Percentiles rank a stretch among this genome's conserved stretches.
Evolutionary conservation across 495 filamentous ascomycete genomes (phyloP).

Genomic region (Acidomyces sp.): DNA sequence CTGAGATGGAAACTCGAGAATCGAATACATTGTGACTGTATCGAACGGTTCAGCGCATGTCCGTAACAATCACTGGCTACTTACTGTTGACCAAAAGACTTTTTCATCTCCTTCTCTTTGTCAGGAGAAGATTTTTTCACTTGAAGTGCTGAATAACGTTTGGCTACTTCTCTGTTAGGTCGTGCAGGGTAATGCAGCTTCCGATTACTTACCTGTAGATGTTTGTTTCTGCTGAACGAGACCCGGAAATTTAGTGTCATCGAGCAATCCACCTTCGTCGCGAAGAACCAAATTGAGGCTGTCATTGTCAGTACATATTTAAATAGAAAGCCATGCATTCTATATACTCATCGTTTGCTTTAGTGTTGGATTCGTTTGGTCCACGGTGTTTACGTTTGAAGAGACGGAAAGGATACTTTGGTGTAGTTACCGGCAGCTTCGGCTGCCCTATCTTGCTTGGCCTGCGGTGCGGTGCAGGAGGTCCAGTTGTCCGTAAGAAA

Average conservation of each 20-base stretch:
- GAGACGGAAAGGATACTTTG: slow-evolving; percentile 12
- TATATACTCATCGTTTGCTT: background rate
- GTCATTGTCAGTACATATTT: background rate
- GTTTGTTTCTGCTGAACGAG: slow-evolving; percentile 13
- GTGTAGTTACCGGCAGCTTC: background rate
- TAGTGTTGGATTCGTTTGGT: background rate
- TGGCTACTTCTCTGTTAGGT: no score
- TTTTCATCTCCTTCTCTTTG: background rate
- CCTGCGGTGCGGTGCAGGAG: slow-evolving; percentile 11
- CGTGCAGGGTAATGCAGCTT: no score
- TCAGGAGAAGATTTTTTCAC: background rate
- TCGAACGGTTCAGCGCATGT: background rate
- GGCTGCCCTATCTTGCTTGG: slow-evolving; percentile 13
- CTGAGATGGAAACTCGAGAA: slow-evolving; percentile 12
- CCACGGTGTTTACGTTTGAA: slow-evolving; percentile 1
- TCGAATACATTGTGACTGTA: slow-evolving; percentile 9
- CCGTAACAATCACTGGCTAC: background rate
- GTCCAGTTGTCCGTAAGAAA: slow-evolving; percentile 13
- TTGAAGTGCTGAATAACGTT: background rate
- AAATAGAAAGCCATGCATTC: background rate
- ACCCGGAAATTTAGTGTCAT: background rate
- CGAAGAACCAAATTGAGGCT: background rate
- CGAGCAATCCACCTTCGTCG: slow-evolving; percentile 15
- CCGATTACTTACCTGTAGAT: slow-evolving; percentile 2
- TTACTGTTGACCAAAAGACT: background rate